Percentiles rank a stretch among this genome's conserved stretches.
Evolutionary conservation across 2,329 filamentous ascomycete species (phyloP).

Genomic region (Botrytis deweyae): DNA sequence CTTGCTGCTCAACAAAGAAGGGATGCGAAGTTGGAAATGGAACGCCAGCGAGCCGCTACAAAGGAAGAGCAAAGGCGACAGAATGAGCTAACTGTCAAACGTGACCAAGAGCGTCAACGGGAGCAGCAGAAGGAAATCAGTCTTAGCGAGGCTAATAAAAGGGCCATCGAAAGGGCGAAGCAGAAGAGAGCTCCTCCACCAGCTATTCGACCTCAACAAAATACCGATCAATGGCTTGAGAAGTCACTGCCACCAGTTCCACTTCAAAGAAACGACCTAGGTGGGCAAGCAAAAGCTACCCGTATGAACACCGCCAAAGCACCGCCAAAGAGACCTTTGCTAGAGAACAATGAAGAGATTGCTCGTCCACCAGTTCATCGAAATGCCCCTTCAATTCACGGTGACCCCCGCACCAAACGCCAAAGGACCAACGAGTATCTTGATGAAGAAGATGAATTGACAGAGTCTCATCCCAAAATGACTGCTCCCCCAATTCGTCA

Average conservation of each 20-base stretch:
- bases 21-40: constrained; percentile 77
- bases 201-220: constrained; percentile 54
- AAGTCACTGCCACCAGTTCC: constrained; percentile 38
- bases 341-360: constrained; percentile 59
- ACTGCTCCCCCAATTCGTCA: constrained; percentile 85
- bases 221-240: constrained; percentile 37
- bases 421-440: constrained; percentile 73
- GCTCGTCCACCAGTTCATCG: constrained; percentile 50
- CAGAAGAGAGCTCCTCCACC: constrained; percentile 63
- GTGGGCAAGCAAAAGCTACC: constrained; percentile 41
- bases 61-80: constrained; percentile 65
- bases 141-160: constrained; percentile 63
- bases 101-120: constrained; percentile 55
- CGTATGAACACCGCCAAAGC: constrained; percentile 69
- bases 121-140: constrained; percentile 46
- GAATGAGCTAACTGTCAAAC: constrained; percentile 58
- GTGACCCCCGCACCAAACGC: constrained; percentile 67
- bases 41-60: constrained; percentile 68
- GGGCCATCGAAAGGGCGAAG: constrained; percentile 64
- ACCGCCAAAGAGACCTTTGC: constrained; percentile 70
- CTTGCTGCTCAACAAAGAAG: constrained; percentile 74
- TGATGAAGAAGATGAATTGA: constrained; percentile 61
- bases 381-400: constrained; percentile 59
- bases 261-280: constrained; percentile 31
- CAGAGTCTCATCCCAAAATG: constrained; percentile 60